Conservation (phyloP, 306 rosid species). For the Comarum palustre region DNA sequence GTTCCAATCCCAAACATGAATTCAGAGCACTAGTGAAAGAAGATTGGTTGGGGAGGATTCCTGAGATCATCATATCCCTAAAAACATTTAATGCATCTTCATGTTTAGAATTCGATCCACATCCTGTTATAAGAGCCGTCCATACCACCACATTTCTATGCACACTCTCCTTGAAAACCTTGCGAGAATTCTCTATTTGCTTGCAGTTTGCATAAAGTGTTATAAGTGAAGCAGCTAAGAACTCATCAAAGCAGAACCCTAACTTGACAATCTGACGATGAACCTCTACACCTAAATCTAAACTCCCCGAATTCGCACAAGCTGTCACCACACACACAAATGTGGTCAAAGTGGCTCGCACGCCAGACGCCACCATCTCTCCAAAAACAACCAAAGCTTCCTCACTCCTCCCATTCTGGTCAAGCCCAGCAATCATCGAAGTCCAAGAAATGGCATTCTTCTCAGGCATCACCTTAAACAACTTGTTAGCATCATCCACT, state of each 20-base stretch:
- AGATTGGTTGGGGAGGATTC: constrained; percentile 65
- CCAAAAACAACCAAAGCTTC: constrained; percentile 56
- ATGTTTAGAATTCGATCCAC: constrained; percentile 48
- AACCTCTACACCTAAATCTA: constrained; percentile 52
- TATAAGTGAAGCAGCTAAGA: constrained; percentile 60
- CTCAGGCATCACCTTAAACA: constrained; percentile 55
- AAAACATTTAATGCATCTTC: constrained; percentile 55
- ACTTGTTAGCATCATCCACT: constrained; percentile 50
- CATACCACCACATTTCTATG: constrained; percentile 69
- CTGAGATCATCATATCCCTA: constrained; percentile 45
- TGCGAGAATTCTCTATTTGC: constrained; percentile 39
- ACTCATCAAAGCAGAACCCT: constrained; percentile 54
- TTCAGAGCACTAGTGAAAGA: constrained; percentile 81
- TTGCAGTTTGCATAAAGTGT: constrained; percentile 67
- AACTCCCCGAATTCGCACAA: constrained; percentile 44
- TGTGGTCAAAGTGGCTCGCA: constrained; percentile 42
- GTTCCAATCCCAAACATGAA: constrained; percentile 77
- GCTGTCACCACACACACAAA: constrained; percentile 67
- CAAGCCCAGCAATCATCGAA: constrained; percentile 66
- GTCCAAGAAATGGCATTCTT: constrained; percentile 76
- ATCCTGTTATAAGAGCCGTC: constrained; percentile 83
- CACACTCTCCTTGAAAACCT: constrained; percentile 42
- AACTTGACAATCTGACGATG: constrained; percentile 52
- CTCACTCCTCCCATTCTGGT: constrained; percentile 54
- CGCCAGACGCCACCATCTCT: constrained; percentile 48